phyloP scores from a whole-genome alignment of 1,139 yeast species.

The Zygosaccharomyces sapae region DNA sequence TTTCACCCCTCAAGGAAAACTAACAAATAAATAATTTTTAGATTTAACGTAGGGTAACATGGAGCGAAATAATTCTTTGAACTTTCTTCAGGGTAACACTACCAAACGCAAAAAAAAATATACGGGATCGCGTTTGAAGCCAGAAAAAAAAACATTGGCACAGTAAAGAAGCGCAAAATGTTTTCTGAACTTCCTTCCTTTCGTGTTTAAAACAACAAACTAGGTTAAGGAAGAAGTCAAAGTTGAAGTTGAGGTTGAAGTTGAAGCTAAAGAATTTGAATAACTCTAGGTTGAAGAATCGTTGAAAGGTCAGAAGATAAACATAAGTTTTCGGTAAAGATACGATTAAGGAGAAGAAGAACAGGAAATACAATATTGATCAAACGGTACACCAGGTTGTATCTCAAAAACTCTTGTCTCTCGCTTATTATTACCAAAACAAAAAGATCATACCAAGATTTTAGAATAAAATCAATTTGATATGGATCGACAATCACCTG shows the following conservation, averaged over 20 bases:
- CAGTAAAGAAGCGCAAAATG: conserved; percentile 4
- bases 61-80: no score
- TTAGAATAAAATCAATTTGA: neutral
- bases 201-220: conserved; percentile 3
- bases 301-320: neutral
- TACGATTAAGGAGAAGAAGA: neutral
- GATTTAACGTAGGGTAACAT: neutral
- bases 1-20: neutral
- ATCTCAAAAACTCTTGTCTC: neutral
- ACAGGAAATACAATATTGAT: neutral
- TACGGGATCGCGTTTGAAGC: neutral
- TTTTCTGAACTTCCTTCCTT: neutral
- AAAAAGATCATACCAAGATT: neutral
- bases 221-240: neutral
- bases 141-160: conserved; percentile 3
- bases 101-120: neutral
- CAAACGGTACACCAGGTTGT: neutral
- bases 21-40: neutral
- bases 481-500: conserved; percentile 11
- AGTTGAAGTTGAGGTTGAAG: neutral
- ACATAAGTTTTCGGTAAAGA: neutral
- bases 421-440: neutral
- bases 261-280: neutral
- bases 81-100: neutral
- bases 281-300: neutral